Base-by-base conservation (phyloP, 1,284 basidiomycete genomes). In the Ustilago vetiveriae region DNA sequence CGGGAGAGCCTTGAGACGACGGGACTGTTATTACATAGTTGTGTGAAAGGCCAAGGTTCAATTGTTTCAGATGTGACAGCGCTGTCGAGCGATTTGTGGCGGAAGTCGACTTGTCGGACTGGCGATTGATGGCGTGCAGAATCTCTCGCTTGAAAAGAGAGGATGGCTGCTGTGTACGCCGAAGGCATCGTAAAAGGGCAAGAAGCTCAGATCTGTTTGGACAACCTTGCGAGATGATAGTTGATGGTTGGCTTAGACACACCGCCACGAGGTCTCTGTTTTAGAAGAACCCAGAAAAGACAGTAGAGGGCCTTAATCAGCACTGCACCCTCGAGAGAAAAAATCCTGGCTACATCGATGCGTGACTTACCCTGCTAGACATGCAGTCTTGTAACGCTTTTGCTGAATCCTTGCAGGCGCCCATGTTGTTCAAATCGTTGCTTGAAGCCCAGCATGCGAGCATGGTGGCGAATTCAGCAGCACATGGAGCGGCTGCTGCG, bases 391-490 rank as follows among this genome's bases (percentile, higher is more conserved):
- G 90, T 57, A 96, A 83, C 21, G 84, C 83, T 69, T 88, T 84
- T 0, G 92, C 89, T 16, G 87, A 84, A 14, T 87, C 85, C 56
- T 87, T 86, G 82, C 94, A 97, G 2, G 85, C 85, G 11, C 76
- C 73, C 10, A 85, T 84, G 21, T 88, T 89, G 72, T 87, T 86
- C 27, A 90, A 68, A 82, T 96, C 92, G 27, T 85, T 85, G 3
- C 88, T 87, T 16, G 90, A 88, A n/a, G 93, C 92, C 91, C 92
- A 95, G 84, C 94, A 97, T 41, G 89, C 88, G 33, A 97, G 87
- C 89, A 97, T 91, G 47, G 88, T 84, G 11, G 89, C 86, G 56
- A 96, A 86, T 82, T 94, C 90, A 23, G 87, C 84, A 14, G 88
- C 88, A 81, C 92, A 93, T 62, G 90, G 86, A 43, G 87, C 87